phyloP scores from a whole-genome alignment of 1,139 yeast species.

The Debaryomycetaceae sp. region DNA sequence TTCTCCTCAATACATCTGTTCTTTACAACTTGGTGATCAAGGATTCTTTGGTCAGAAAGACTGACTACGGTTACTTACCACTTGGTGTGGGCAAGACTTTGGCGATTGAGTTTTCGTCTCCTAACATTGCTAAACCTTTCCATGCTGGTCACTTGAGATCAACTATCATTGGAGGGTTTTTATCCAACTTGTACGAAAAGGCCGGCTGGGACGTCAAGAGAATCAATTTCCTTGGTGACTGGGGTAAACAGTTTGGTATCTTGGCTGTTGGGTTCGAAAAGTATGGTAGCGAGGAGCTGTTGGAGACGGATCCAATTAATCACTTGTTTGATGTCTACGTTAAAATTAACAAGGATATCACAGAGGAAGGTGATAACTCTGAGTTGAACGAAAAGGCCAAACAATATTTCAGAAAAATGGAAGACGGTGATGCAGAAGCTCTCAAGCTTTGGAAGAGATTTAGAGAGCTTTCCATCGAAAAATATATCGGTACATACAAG shows the following conservation, averaged over 20 bases:
- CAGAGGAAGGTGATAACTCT: slow-evolving; percentile 65
- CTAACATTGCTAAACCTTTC: slow-evolving; percentile 98
- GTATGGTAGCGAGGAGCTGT: slow-evolving; percentile 76
- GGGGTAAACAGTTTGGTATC: slow-evolving; percentile 99
- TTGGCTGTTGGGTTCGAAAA: slow-evolving; percentile 88
- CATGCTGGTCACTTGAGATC: slow-evolving; percentile 99
- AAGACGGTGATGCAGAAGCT: slow-evolving; percentile 85
- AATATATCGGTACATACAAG: slow-evolving; percentile 82
- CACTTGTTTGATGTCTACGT: slow-evolving; percentile 96
- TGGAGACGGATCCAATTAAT: slow-evolving; percentile 80
- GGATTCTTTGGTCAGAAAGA: slow-evolving; percentile 61
- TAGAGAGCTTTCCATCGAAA: slow-evolving; percentile 84
- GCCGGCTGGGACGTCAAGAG: slow-evolving; percentile 88
- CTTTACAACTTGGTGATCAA: slow-evolving; percentile 68
- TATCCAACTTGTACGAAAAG: slow-evolving; percentile 84
- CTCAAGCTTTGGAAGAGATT: slow-evolving; percentile 80
- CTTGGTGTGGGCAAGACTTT: slow-evolving; percentile 72
- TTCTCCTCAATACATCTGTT: slow-evolving; percentile 68
- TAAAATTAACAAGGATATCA: slow-evolving; percentile 75
- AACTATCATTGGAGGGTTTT: slow-evolving; percentile 97
- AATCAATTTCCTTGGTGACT: slow-evolving; percentile 94
- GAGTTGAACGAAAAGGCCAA: slow-evolving; percentile 82
- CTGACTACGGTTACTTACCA: slow-evolving; percentile 71
- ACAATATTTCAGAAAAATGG: slow-evolving; percentile 86
- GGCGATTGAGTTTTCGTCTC: slow-evolving; percentile 90